Evolutionary conservation across 345 rosid genomes (phyloP).

Genomic region (Jatropha curcas): DNA sequence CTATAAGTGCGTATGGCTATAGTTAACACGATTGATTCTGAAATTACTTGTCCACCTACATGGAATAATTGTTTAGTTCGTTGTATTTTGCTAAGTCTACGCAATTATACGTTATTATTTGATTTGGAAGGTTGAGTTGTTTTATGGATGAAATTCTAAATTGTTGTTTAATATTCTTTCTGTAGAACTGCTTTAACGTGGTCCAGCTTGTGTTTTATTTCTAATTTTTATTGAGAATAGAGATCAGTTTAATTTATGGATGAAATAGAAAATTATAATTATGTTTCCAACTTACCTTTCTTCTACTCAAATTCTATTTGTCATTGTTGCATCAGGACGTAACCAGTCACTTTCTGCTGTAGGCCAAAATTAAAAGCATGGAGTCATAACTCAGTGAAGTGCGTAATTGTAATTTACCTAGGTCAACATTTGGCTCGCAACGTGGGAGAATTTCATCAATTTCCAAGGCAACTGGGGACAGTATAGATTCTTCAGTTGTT

Average conservation of each 20-base stretch:
- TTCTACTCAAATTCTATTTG: slow-evolving; percentile 6
- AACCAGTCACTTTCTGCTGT: slow-evolving; percentile 25
- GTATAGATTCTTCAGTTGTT: slow-evolving; percentile 65
- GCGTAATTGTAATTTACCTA: slow-evolving; percentile 44
- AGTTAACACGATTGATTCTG: neutral
- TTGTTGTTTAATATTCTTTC: neutral
- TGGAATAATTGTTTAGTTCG: slow-evolving; percentile 3
- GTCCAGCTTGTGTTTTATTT: neutral
- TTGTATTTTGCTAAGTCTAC: neutral
- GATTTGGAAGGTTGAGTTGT: neutral
- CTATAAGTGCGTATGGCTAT: neutral
- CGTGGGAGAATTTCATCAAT: slow-evolving; percentile 42
- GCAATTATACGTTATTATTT: neutral
- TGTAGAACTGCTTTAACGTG: neutral
- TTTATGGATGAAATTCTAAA: neutral
- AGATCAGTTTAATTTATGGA: neutral
- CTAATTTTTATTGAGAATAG: neutral
- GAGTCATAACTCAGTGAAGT: slow-evolving; percentile 69
- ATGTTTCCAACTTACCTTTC: slow-evolving; percentile 15
- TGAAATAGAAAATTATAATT: neutral
- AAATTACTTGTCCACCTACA: neutral
- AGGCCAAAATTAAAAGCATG: slow-evolving; percentile 66
- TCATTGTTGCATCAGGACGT: slow-evolving; percentile 13
- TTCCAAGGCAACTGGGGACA: slow-evolving; percentile 46
- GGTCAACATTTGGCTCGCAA: slow-evolving; percentile 41